These are phyloP conservation scores for Phytophthora ohioensis DNA, from an alignment of 352 stramenopile genomes.

Conservation along the genomic window DNA sequence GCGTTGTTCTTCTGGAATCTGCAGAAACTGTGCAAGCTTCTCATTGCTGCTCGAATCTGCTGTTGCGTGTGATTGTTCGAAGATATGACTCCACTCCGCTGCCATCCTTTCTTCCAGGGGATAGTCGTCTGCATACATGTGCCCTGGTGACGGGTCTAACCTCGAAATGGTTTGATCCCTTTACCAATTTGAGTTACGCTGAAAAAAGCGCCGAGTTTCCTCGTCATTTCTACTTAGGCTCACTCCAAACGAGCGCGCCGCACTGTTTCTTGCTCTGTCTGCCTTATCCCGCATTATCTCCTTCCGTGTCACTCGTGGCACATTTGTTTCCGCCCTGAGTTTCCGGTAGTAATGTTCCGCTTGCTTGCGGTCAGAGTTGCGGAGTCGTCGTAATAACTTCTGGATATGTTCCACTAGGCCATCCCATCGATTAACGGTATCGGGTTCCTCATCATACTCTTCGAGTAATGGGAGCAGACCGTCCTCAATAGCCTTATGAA, in stretches of 20 bases:
- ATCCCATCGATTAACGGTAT: no score
- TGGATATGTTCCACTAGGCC: neutral
- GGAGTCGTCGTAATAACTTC: neutral
- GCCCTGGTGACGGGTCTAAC: neutral
- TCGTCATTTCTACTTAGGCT: no score
- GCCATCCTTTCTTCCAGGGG: neutral
- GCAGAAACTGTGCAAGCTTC: neutral
- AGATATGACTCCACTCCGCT: neutral
- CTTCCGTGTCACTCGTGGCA: no score
- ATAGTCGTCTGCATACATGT: neutral
- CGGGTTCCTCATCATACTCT: no score
- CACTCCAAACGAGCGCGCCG: no score
- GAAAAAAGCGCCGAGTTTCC: neutral
- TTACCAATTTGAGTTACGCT: neutral
- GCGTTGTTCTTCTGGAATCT: neutral
- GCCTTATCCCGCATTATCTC: no score
- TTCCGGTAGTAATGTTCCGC: neutral
- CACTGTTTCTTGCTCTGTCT: no score
- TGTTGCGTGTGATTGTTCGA: neutral
- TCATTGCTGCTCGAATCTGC: neutral
- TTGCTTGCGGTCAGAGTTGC: neutral
- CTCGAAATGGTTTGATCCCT: neutral
- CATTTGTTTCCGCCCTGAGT: neutral
- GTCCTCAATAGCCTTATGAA: neutral
- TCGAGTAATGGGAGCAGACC: no score